phyloP scores from a whole-genome alignment of 805 yeast species.

The Kazachstania africana region DNA sequence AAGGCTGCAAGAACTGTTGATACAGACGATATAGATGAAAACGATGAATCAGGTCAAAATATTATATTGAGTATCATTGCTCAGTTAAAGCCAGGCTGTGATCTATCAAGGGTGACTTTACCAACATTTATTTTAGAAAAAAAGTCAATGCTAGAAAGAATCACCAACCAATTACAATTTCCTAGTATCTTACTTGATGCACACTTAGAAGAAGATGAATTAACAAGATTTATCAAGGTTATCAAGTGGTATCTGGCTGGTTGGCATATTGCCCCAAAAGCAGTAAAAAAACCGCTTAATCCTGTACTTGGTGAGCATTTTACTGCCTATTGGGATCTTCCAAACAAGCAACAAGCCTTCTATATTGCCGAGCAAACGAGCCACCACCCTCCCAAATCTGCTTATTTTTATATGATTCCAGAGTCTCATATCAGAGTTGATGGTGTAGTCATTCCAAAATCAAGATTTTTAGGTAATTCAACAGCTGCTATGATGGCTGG shows the following conservation, averaged over 20 bases:
- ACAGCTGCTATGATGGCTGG: conserved; percentile 98
- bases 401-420: conserved; percentile 83
- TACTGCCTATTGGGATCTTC: conserved; percentile 84
- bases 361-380: conserved; percentile 91
- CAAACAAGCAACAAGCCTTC: conserved; percentile 60
- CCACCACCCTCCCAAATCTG: conserved; percentile 97
- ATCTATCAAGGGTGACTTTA: conserved; percentile 77
- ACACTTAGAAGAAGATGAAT: conserved; percentile 41
- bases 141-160: conserved; percentile 91
- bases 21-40: conserved; percentile 77
- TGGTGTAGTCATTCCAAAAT: conserved; percentile 78
- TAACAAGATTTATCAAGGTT: conserved; percentile 60
- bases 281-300: conserved; percentile 92
- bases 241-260: conserved; percentile 87
- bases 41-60: conserved; percentile 81
- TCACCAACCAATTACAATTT: conserved; percentile 75
- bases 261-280: conserved; percentile 98
- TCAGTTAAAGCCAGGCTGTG: conserved; percentile 87
- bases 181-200: conserved; percentile 71
- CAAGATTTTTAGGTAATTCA: conserved; percentile 85
- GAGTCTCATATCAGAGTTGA: conserved; percentile 72
- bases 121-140: conserved; percentile 94
- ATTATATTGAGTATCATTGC: conserved; percentile 79
- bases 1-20: conserved; percentile 11
- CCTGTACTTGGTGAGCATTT: conserved; percentile 90